Evolutionary conservation across 495 filamentous ascomycete species (phyloP), one percentile per base, ranked within the genome.

Genomic region (Aeminium ludgeri): DNA sequence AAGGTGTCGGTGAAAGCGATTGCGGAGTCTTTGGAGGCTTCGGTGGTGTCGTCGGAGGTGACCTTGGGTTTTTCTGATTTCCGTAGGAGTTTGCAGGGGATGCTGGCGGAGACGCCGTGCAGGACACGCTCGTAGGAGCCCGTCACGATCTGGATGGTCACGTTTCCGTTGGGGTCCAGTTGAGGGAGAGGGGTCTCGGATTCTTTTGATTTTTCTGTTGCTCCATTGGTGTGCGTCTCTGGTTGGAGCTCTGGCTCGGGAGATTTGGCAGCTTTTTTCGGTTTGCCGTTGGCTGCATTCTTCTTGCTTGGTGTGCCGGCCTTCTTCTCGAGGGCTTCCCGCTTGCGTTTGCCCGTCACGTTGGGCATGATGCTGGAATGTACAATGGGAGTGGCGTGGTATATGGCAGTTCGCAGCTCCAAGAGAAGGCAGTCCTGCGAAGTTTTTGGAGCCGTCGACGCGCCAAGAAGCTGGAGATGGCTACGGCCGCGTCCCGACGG

Each of bases 111-210:
- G 55, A 96, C 69, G 47, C 91, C 91, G 60, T 99, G 89, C 31
- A 99, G 69, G 31, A 87, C 74, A 41, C 84, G 74, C 54, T 99
- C 89, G 62, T 99, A 99, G 43, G 86, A 94, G 13, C 89, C 89
- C 16, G 85, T 81, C 36, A 95, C 68, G 41, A 99, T 78, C 56
- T 96, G 89, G 38, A 96, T 65, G 0, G 74, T 82, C 15, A 46
- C 17, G 17, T 41, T 30, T 32, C 18, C 30, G 3, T 10, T 4
- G 7, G n/a, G n/a, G n/a, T n/a, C n/a, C n/a, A n/a, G n/a, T n/a
- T n/a, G n/a, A n/a, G n/a, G n/a, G n/a, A n/a, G n/a, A n/a, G n/a
- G n/a, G n/a, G n/a, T n/a, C n/a, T n/a, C n/a, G n/a, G n/a, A n/a
- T n/a, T n/a, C n/a, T n/a, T n/a, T n/a, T n/a, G n/a, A n/a, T n/a